Evolutionary conservation across 1,284 basidiomycete genomes (phyloP).

Genomic region (Apiotrichum siamense): DNA sequence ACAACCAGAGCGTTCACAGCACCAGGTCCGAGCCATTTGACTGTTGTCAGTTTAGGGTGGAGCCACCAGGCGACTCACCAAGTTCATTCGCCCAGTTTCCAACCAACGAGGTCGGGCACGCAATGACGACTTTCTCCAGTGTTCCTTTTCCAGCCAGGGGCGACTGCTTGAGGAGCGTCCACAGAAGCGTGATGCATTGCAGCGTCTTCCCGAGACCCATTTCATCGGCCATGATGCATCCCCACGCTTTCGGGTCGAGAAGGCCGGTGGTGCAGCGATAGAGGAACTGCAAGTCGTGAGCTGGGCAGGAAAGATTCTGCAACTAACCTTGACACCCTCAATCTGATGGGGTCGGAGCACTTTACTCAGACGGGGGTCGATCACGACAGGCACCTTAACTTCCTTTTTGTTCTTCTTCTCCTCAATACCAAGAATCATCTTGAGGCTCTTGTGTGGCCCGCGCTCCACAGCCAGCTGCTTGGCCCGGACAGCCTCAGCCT

Average conservation of each 20-base stretch:
- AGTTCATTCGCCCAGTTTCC: conserved; percentile 99
- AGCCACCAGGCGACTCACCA: conserved; percentile 50
- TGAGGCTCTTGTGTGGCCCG: conserved; percentile 82
- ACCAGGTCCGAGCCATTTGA: conserved; percentile 87
- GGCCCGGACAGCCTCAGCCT: conserved; percentile 61
- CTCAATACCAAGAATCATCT: conserved; percentile 68
- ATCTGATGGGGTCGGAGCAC: conserved; percentile 95
- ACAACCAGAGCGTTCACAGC: conserved; percentile 73
- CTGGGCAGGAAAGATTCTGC: conserved; percentile 13
- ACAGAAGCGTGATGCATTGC: conserved; percentile 93
- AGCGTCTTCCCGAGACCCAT: conserved; percentile 96
- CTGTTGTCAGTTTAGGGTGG: conserved; percentile 47
- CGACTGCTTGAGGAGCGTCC: conserved; percentile 96
- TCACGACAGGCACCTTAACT: conserved; percentile 90
- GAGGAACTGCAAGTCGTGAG: conserved; percentile 78
- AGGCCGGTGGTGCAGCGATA: conserved; percentile 93
- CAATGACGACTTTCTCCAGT: conserved; percentile 97
- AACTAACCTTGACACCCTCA: conserved; percentile 85
- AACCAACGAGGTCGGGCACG: conserved; percentile 92
- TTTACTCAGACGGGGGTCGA: conserved; percentile 80
- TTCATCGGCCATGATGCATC: conserved; percentile 98
- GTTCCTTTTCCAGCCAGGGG: conserved; percentile 76
- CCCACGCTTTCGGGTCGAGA: conserved; percentile 84
- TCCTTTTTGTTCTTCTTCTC: conserved; percentile 58
- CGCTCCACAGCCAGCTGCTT: conserved; percentile 57